Evolutionary conservation across 2,329 filamentous ascomycete genomes (phyloP), one percentile per base, ranked within the genome.

Genomic region (Xylariaceae sp.): DNA sequence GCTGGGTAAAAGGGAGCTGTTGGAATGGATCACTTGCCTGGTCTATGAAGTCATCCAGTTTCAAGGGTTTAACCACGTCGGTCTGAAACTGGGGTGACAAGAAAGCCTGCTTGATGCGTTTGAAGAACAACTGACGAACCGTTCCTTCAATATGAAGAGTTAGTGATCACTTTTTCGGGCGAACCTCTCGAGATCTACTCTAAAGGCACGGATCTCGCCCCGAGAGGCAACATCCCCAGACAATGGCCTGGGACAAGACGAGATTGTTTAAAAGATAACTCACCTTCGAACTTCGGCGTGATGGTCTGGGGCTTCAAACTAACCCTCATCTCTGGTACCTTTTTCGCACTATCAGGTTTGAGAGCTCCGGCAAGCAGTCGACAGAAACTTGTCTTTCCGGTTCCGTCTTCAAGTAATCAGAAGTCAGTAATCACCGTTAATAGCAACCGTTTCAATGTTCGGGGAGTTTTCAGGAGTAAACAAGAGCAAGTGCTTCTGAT

Each of bases 221-320:
- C n/a, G n/a, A n/a, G n/a, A n/a, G n/a, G n/a, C n/a, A n/a, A n/a
- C n/a, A n/a, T n/a, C n/a, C n/a, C n/a, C n/a, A n/a, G n/a, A n/a
- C n/a, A n/a, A 31, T 12, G 12, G 7, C 28, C 28, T 31, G 28
- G 7, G 28, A 7, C 12, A 31, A 31, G 7, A 7, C 28, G 28
- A 39, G 24, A 14, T 4, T n/a, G 14, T 37, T 5, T 6, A 11
- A 28, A 7, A 33, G 16, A 29, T 44, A 1, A 52, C 54, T 51
- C 11, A 58, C 96, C 95, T 65, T 93, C 89, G 74, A 96, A 99
- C 78, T 97, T 99, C 73, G 95, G 95, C 2, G 93, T 99, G 71
- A 99, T 99, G 71, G 96, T 99, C 81, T 99, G 95, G 17, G 96
- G 96, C 84, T 99, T 99, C 37, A 98, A 96, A 81, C 89, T 93